A percentile compares a stretch with the other conserved stretches of the same genome.
Evolutionary conservation across 2,329 filamentous ascomycete genomes (phyloP).

Genomic region (Colletotrichum lindemuthianum): DNA sequence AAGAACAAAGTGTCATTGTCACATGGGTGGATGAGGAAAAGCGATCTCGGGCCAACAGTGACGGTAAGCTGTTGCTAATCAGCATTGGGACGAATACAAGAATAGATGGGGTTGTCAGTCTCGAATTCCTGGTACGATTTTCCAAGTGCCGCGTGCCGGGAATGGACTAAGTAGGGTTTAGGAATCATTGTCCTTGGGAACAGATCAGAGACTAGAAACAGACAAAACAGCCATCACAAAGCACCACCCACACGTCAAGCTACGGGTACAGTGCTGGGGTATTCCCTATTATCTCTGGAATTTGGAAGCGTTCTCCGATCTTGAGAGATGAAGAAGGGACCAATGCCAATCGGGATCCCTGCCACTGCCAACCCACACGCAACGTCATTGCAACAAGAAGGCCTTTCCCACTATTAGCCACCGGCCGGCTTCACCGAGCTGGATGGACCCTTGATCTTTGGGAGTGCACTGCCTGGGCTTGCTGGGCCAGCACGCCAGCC

Average conservation of each 20-base stretch:
- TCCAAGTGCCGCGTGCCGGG: slow-evolving; percentile 10
- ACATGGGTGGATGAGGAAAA: slow-evolving; percentile 1
- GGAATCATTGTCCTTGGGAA: neutral
- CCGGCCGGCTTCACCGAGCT: slow-evolving; percentile 8
- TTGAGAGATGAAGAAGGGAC: slow-evolving; percentile 4
- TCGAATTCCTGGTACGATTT: neutral
- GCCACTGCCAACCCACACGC: slow-evolving; percentile 13
- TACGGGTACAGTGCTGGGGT: too few relatives aligned
- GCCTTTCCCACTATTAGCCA: slow-evolving; percentile 1
- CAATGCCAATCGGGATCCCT: slow-evolving; percentile 31
- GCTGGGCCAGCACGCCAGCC: neutral
- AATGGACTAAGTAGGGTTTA: slow-evolving; percentile 2
- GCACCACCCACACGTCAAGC: neutral
- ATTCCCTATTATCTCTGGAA: too few relatives aligned
- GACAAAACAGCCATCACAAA: neutral
- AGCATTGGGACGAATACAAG: slow-evolving; percentile 7
- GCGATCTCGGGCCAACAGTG: neutral
- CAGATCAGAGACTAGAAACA: slow-evolving; percentile 1
- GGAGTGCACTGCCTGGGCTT: neutral
- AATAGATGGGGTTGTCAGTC: neutral
- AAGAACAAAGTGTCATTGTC: slow-evolving; percentile 6
- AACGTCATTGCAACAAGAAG: slow-evolving; percentile 21
- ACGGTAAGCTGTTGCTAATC: neutral
- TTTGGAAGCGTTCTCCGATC: slow-evolving; percentile 10
- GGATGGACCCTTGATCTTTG: slow-evolving; percentile 25